Evolutionary conservation across 192 early-diverging fungal genomes (phyloP), one percentile per base, ranked within the genome.

Genomic region (Podila horticola): DNA sequence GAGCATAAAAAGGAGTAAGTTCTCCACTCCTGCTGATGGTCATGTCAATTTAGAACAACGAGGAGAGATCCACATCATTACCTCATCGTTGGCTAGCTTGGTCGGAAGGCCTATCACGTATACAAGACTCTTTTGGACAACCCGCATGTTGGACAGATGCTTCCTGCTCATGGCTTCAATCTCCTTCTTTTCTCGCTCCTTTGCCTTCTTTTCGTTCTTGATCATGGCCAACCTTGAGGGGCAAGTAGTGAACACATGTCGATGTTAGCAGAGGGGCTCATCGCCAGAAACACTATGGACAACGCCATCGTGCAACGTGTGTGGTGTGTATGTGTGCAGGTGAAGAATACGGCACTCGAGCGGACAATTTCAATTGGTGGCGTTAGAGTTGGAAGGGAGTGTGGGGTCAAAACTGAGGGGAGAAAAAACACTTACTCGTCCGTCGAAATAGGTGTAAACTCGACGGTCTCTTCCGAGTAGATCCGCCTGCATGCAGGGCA

Each of bases 81-180:
- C 94, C 86, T 99, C 97, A 69, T 99, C 98, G 2, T 89, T 94
- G 10, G 93, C 93, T 36, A 96, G 82, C 68, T 92, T 96, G 15
- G 93, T 76, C 30, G 95, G 95, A 15, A 99, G 77, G 20, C 97
- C 97, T 65, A 98, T 94, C 29, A 99, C 96, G 83, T 99, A 99
- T 7, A 99, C 95, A 30, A 99, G 85, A 74, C 97, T 98, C 86
- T 97, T 98, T 84, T 98, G 98, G 8, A 98, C 96, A 3, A 99
- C 96, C 26, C 97, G 82, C 74, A 95, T 95, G 75, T 95, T 98
- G 17, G 95, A 89, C 59, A 99, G 82, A 65, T 93, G 92, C 36
- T 90, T 86, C 62, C 92, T 86, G 69, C 90, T 93, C 66, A 91
- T 89, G 57, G 93, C 90, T 57, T 95, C 92, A 69, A 94, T 90